phyloP scores from a whole-genome alignment of 352 stramenopile species.

The Albugo candida region DNA sequence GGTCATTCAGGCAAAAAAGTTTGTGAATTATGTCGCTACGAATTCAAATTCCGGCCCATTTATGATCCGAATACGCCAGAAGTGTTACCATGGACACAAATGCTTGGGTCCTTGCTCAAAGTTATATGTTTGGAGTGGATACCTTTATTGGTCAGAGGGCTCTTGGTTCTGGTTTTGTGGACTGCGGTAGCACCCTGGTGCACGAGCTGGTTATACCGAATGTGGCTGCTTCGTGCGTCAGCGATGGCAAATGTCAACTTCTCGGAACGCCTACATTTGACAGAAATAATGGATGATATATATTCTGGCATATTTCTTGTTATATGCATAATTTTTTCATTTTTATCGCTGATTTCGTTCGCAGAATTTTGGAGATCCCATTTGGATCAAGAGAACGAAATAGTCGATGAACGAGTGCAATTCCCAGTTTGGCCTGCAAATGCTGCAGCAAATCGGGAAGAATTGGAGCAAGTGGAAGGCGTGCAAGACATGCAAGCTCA shows the following conservation, averaged over 20 bases:
- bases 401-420: conserved; percentile 14
- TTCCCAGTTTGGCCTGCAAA: conserved; percentile 8
- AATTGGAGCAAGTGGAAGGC: conserved; percentile 2
- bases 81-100: conserved; percentile 72
- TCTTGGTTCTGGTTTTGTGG: conserved; percentile 74
- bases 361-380: conserved; percentile 85
- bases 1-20: conserved; percentile 80
- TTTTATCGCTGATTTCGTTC: conserved; percentile 90
- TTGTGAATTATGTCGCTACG: conserved; percentile 86
- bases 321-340: conserved; percentile 85
- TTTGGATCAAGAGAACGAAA: conserved; percentile 69
- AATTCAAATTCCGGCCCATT: conserved; percentile 84
- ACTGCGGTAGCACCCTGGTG: conserved; percentile 73
- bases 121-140: conserved; percentile 77
- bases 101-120: conserved; percentile 64
- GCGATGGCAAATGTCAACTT: conserved; percentile 77
- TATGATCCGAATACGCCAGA: conserved; percentile 79
- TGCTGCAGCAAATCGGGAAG: neutral
- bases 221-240: conserved; percentile 80
- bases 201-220: conserved; percentile 88
- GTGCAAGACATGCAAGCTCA: conserved; percentile 9
- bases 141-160: conserved; percentile 51
- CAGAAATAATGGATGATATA: conserved; percentile 64
- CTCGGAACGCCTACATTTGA: conserved; percentile 42
- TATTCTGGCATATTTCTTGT: conserved; percentile 82